Percentiles rank a stretch among this genome's conserved stretches.
Conservation (phyloP, 345 rosid genomes). For the Bruguiera parviflora region DNA sequence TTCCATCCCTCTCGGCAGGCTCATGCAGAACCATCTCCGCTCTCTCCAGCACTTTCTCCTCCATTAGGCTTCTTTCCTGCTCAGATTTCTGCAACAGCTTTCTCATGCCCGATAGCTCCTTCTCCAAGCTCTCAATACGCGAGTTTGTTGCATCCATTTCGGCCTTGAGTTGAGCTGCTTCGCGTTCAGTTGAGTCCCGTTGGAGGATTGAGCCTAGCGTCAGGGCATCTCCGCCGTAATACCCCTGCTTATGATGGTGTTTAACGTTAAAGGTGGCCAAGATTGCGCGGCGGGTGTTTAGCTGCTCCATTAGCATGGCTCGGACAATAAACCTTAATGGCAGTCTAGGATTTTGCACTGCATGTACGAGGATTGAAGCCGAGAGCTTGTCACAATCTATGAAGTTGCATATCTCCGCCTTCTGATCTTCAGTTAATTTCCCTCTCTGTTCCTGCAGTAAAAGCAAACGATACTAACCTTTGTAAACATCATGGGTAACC, state of each 20-base stretch:
- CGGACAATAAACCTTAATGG: conserved; percentile 76
- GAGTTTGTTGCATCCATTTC: conserved; percentile 66
- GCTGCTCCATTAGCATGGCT: conserved; percentile 81
- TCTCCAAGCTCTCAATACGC: conserved; percentile 64
- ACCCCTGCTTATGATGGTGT: conserved; percentile 10
- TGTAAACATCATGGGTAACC: no score
- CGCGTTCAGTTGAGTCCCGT: conserved; percentile 53
- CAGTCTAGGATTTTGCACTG: conserved; percentile 78
- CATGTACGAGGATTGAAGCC: conserved; percentile 56
- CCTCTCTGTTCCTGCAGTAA: conserved; percentile 44
- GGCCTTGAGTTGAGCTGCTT: conserved; percentile 56
- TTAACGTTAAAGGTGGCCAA: conserved; percentile 22
- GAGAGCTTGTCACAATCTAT: conserved; percentile 79
- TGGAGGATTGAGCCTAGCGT: conserved; percentile 74
- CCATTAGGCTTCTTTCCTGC: conserved; percentile 21
- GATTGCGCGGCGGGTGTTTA: conserved; percentile 63
- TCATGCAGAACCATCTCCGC: neutral
- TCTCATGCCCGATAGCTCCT: conserved; percentile 62
- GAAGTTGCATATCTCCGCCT: conserved; percentile 49
- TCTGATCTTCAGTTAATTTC: conserved; percentile 59
- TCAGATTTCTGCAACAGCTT: conserved; percentile 34
- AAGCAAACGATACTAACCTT: neutral
- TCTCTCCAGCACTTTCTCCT: conserved; percentile 12
- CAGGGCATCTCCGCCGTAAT: conserved; percentile 8
- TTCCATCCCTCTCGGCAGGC: conserved; percentile 4